These are phyloP conservation scores for Trichophyton verrucosum DNA, from an alignment of 2,329 filamentous ascomycete species.

Conservation along the genomic window DNA sequence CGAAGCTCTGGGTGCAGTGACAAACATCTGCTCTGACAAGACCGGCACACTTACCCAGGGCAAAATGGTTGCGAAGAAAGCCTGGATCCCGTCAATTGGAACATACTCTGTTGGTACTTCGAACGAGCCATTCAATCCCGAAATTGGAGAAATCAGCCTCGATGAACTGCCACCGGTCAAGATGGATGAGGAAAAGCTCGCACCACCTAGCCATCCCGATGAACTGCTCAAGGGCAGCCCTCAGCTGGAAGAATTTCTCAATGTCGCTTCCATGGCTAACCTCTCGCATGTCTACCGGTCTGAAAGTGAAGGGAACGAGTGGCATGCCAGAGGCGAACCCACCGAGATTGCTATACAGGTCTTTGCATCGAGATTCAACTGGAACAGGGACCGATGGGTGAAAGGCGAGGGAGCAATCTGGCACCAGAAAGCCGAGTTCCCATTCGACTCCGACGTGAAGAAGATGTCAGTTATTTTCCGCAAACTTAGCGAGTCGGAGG, in stretches of 20 bases:
- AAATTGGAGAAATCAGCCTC: conserved; percentile 37
- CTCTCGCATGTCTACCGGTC: conserved; percentile 49
- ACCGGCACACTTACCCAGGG: conserved; percentile 51
- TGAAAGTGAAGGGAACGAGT: conserved; percentile 35
- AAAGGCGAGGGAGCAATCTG: conserved; percentile 41
- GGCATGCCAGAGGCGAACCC: conserved; percentile 54
- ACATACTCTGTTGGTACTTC: conserved; percentile 47
- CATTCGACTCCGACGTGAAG: conserved; percentile 63
- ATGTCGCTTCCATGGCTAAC: conserved; percentile 54
- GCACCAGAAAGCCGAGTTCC: conserved; percentile 54
- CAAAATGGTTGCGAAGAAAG: conserved; percentile 51
- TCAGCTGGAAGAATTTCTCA: conserved; percentile 44
- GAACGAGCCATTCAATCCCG: conserved; percentile 46
- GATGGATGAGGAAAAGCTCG: conserved; percentile 16
- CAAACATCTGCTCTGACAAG: conserved; percentile 46
- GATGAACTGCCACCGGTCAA: conserved; percentile 22
- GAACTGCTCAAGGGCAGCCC: conserved; percentile 35
- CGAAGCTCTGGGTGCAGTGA: conserved; percentile 51
- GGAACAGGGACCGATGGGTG: conserved; percentile 44
- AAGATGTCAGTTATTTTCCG: conserved; percentile 62
- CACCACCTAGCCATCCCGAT: conserved; percentile 20
- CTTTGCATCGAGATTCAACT: conserved; percentile 56
- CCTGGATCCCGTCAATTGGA: conserved; percentile 46
- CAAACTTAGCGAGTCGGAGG: conserved; percentile 15
- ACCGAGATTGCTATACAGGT: conserved; percentile 67